Base-by-base conservation (phyloP, 108 stramenopile genomes). In the Skeletonema menzelii region DNA sequence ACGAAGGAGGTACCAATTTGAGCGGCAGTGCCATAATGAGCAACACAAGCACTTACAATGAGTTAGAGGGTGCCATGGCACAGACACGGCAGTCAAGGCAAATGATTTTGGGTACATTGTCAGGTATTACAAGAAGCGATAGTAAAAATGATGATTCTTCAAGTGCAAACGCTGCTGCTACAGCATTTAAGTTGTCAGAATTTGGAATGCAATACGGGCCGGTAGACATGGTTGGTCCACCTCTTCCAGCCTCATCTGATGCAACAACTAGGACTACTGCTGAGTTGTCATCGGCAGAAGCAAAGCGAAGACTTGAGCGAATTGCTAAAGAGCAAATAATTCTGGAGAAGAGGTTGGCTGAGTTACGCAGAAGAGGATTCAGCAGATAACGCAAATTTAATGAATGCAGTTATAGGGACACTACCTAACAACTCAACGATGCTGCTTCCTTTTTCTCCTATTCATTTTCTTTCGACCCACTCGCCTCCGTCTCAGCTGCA, bases 391-490 rank as follows among this genome's bases (percentile, higher is more conserved):
- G 14, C n/a, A 37, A 37, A 42, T 42, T 42, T 32, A 4, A 15
- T 40, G 15, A 40, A 15, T 14, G 3, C 38, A 40, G 14, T 15
- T 40, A 40, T 42, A n/a, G 40, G 40, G 40, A 32, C 15, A 42
- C 40, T n/a, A n/a, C 22, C 20, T 49, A 19, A 3, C 2, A 32
- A n/a, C 31, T 53, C 22, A 5, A 24, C 35, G 2, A 37, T 53
- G 22, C 3, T 53, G 7, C 49, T 22, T n/a, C n/a, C 49, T 8
- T 10, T 53, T 53, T 53, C 8, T 10, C 11, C 22, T 22, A 46
- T 22, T 61, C 70, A 5, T 57, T 11, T 58, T 42, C 42, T 61
- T 34, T 61, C 59, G 69, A 27, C 5, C 31, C 47, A 35, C 47
- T 27, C 27, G 24, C 34, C 32, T 56, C 20, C 22, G 49, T 53